Evolutionary conservation across 2,329 filamentous ascomycete genomes (phyloP), one percentile per base, ranked within the genome.

Genomic region (Claviceps digitariae): DNA sequence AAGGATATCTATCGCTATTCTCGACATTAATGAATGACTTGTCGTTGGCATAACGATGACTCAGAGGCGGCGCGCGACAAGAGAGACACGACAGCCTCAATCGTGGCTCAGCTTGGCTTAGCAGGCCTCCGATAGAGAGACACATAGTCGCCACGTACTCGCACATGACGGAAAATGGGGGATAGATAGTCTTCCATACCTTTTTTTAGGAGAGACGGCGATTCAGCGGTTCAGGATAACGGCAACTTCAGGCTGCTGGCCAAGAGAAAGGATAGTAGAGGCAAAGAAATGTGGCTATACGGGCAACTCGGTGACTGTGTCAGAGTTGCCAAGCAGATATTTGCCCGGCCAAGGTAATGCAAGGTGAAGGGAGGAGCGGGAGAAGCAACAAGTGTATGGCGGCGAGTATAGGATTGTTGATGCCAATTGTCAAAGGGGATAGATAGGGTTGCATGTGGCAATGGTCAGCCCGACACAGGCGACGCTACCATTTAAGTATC

Each of bases 401-500:
- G 40, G 23, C 25, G 51, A 7, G 27, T n/a, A 46, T 46, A 44
- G 29, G 20, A 13, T 27, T 48, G 2, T 45, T 20, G 48, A 40
- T 34, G 46, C 46, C 55, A 52, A 56, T 53, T 52, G 4, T 38
- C 36, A 8, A 7, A 48, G 47, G 47, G 21, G 38, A 52, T 36
- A 46, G 25, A 47, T 23, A 36, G 31, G 52, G 21, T 20, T 31
- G 25, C 1, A 43, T 43, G 15, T 46, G 45, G 15, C 6, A 43
- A 43, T 48, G 21, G 31, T 51, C 44, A 20, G 27, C 27, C 38
- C 21, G 29, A 29, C 45, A 38, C 38, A 21, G 56, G 55, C 54
- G 48, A 41, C 44, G 43, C 49, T 53, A 15, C 51, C 55, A 41
- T 51, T 58, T 58, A 57, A 58, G 57, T 56, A 57, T 45, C 10